Percentiles rank a stretch among this genome's conserved stretches.
Conservation (phyloP, 805 yeast genomes). For the Starmerella tilneyi region DNA sequence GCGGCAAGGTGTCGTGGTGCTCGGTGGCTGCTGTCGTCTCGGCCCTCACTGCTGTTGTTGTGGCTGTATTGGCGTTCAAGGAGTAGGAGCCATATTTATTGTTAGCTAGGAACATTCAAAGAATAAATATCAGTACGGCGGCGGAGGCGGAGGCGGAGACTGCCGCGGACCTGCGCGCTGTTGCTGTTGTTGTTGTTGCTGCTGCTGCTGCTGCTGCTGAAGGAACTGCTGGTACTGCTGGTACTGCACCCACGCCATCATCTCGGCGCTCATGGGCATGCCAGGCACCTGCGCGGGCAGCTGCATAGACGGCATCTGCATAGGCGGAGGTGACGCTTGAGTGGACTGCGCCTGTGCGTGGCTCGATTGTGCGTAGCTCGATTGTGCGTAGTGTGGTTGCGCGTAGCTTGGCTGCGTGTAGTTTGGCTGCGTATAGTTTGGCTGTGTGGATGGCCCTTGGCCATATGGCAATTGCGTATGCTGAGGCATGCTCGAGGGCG, state of each 20-base stretch:
- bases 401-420: no score
- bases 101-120: neutral
- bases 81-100: slow-evolving; percentile 3
- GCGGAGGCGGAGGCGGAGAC: slow-evolving; percentile 1
- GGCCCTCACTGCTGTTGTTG: neutral
- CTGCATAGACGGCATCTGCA: neutral
- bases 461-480: no score
- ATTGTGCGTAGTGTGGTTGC: no score
- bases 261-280: slow-evolving; percentile 6
- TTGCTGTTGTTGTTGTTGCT: slow-evolving; percentile 7
- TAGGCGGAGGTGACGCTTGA: neutral
- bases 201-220: slow-evolving; percentile 10
- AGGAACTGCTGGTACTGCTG: slow-evolving; percentile 16
- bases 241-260: slow-evolving; percentile 5
- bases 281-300: slow-evolving; percentile 8
- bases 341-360: no score
- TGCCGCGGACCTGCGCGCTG: neutral
- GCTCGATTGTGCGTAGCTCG: no score
- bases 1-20: neutral
- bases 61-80: neutral
- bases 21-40: neutral
- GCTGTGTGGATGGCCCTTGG: no score
- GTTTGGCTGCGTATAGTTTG: no score
- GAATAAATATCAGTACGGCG: neutral
- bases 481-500: no score